A percentile compares a stretch with the other conserved stretches of the same genome.
Evolutionary conservation across 495 filamentous ascomycete genomes (phyloP).

Genomic region (Podospora fimiseda): DNA sequence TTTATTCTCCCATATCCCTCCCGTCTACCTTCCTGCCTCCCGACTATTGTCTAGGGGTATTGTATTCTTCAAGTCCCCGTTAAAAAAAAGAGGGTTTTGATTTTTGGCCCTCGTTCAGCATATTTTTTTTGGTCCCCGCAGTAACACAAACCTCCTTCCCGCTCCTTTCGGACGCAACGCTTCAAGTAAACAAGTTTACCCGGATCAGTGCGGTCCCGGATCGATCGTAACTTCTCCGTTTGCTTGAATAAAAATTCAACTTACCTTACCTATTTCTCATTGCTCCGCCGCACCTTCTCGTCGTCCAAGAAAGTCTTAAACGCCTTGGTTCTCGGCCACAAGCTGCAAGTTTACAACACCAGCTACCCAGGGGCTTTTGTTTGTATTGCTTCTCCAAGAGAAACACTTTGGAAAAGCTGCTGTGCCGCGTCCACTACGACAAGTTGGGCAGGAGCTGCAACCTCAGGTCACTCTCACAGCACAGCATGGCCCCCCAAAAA

Average conservation of each 20-base stretch:
- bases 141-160: not conserved
- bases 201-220: slow-evolving; percentile 1
- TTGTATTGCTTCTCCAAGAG: not conserved
- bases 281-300: not conserved
- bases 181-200: slow-evolving; percentile 1
- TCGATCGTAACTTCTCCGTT: slow-evolving; percentile 1
- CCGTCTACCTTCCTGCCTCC: not conserved
- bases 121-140: slow-evolving; percentile 2
- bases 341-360: not conserved
- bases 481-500: slow-evolving; percentile 29
- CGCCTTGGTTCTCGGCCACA: not conserved
- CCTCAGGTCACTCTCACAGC: not conserved
- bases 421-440: slow-evolving; percentile 10
- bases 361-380: not conserved
- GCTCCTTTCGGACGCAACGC: slow-evolving; percentile 3
- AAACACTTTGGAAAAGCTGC: slow-evolving; percentile 1
- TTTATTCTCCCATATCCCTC: not conserved
- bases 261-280: too few species aligned
- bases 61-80: not conserved
- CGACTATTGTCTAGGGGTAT: not conserved
- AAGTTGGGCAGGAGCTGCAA: slow-evolving; percentile 8
- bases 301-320: not conserved
- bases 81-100: not conserved
- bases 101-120: not conserved
- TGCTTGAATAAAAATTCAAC: not conserved